These are phyloP conservation scores for Anthracocystis setariae DNA, from an alignment of 1,284 basidiomycete genomes.

Conservation along the genomic window DNA sequence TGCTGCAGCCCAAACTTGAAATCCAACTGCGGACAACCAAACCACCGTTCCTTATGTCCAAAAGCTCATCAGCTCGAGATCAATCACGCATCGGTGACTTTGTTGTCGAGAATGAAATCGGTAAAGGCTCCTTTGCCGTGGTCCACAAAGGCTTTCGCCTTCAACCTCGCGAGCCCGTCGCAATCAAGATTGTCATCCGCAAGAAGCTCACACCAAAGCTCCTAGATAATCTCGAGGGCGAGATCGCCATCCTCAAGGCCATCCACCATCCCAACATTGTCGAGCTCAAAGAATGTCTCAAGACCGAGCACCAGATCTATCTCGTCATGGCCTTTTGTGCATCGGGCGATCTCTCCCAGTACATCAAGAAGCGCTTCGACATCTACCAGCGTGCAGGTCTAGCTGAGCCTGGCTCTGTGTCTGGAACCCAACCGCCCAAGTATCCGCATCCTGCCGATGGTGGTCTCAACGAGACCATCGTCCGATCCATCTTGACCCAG, in stretches of 20 bases:
- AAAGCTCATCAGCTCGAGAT: slow-evolving; percentile 31
- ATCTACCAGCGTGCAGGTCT: slow-evolving; percentile 44
- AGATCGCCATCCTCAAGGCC: slow-evolving; percentile 95
- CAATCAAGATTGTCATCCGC: slow-evolving; percentile 93
- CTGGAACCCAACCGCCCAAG: slow-evolving; percentile 69
- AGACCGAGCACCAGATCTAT: slow-evolving; percentile 91
- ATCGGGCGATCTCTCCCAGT: slow-evolving; percentile 92
- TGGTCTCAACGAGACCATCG: slow-evolving; percentile 88
- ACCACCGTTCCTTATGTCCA: slow-evolving; percentile 21
- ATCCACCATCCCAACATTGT: slow-evolving; percentile 94
- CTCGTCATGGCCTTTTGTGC: slow-evolving; percentile 98
- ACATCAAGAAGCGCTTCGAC: slow-evolving; percentile 74
- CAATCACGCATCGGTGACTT: slow-evolving; percentile 70
- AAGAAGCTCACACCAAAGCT: slow-evolving; percentile 90
- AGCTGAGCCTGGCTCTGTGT: slow-evolving; percentile 16
- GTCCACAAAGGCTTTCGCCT: slow-evolving; percentile 85
- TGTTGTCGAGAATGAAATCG: slow-evolving; percentile 72
- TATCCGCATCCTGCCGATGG: slow-evolving; percentile 91
- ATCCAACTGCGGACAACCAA: not conserved
- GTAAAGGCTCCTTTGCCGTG: slow-evolving; percentile 88
- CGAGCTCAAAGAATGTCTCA: slow-evolving; percentile 89
- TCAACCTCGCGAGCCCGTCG: slow-evolving; percentile 72
- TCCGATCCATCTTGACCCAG: slow-evolving; percentile 91
- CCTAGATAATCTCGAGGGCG: slow-evolving; percentile 94
- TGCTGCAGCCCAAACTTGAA: not conserved